phyloP scores from a whole-genome alignment of 2,329 filamentous ascomycete genomes.

The Sporothrix protearum region DNA sequence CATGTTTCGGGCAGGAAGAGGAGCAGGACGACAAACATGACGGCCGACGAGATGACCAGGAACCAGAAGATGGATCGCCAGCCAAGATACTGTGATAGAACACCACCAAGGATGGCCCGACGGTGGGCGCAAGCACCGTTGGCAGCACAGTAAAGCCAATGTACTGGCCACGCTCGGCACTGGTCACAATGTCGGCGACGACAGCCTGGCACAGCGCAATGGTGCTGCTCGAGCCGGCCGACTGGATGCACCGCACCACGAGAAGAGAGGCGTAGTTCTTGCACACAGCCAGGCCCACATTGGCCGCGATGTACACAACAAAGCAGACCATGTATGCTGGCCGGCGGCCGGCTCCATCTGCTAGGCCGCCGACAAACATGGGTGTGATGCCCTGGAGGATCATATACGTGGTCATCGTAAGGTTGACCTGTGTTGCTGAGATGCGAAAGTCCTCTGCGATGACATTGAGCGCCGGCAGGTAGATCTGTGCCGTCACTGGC shows the following conservation, averaged over 20 bases:
- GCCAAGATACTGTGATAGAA: slow-evolving; percentile 54
- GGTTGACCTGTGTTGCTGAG: slow-evolving; percentile 42
- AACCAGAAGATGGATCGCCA: slow-evolving; percentile 64
- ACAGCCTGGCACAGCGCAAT: slow-evolving; percentile 56
- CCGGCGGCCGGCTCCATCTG: slow-evolving; percentile 51
- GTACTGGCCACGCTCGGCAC: slow-evolving; percentile 58
- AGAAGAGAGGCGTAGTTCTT: slow-evolving; percentile 50
- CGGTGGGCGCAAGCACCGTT: slow-evolving; percentile 45
- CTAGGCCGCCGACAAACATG: slow-evolving; percentile 53
- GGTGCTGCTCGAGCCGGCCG: slow-evolving; percentile 56
- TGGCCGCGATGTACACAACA: slow-evolving; percentile 49
- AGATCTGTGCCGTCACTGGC: slow-evolving; percentile 49
- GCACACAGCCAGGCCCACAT: slow-evolving; percentile 51
- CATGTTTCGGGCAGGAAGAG: slow-evolving; percentile 55
- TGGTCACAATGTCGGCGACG: slow-evolving; percentile 60
- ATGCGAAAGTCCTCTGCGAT: slow-evolving; percentile 45
- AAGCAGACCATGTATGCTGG: slow-evolving; percentile 54
- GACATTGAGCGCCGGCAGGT: slow-evolving; percentile 50
- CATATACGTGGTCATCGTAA: slow-evolving; percentile 55
- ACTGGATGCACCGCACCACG: slow-evolving; percentile 54
- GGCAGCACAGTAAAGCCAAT: slow-evolving; percentile 52
- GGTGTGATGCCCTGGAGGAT: slow-evolving; percentile 60
- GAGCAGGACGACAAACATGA: slow-evolving; percentile 43
- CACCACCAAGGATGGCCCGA: slow-evolving; percentile 59
- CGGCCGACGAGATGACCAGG: slow-evolving; percentile 45